Conservation (phyloP, 768 basidiomycete species). For the Fomitopsis pulvina region DNA sequence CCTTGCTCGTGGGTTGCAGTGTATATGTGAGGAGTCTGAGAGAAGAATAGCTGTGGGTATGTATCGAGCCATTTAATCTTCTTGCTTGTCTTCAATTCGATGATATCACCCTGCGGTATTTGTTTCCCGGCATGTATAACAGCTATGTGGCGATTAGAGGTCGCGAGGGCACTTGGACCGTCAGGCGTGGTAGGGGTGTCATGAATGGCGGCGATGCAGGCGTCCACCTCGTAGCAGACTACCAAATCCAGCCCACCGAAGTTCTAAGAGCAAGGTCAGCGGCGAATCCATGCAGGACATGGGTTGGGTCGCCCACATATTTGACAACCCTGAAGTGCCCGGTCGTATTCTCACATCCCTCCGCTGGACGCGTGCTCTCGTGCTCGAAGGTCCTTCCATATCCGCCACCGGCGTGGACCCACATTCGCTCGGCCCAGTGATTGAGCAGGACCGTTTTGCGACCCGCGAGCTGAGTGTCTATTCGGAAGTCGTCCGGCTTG, state of each 20-base stretch:
- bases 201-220: neutral
- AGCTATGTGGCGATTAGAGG: conserved; percentile 9
- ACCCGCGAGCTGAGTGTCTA: conserved; percentile 60
- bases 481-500: conserved; percentile 38
- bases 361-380: neutral
- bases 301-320: neutral
- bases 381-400: conserved; percentile 55
- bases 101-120: conserved; percentile 29
- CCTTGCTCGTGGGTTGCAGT: conserved; percentile 53
- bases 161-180: too few relatives aligned
- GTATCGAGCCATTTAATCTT: conserved; percentile 45
- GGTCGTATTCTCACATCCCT: neutral
- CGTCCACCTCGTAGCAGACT: neutral
- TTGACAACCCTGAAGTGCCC: neutral
- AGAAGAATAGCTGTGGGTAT: conserved; percentile 62
- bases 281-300: neutral
- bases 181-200: too few relatives aligned
- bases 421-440: conserved; percentile 35
- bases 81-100: conserved; percentile 19
- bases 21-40: conserved; percentile 56
- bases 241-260: neutral
- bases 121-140: conserved; percentile 19
- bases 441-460: conserved; percentile 53
- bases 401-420: conserved; percentile 22
- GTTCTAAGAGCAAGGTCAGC: neutral